These are phyloP conservation scores for Bigelowiella natans DNA, from an alignment of 78 protist species.

Conservation along the genomic window DNA sequence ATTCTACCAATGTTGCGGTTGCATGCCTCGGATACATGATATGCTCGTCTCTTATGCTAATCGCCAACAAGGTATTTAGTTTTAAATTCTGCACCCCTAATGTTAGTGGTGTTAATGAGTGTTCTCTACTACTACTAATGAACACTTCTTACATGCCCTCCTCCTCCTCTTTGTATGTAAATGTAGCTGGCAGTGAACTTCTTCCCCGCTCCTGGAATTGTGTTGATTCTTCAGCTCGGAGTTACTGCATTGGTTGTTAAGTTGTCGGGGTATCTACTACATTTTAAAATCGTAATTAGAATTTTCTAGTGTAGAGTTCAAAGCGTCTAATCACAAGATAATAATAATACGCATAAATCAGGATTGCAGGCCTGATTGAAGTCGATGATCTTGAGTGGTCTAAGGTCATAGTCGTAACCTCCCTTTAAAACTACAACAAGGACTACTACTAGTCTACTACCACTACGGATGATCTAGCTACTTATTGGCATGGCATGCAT, in stretches of 20 bases:
- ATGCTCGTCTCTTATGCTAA: conserved; percentile 10
- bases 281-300: neutral
- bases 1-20: too few relatives aligned
- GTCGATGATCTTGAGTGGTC: conserved; percentile 8
- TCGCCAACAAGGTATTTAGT: neutral
- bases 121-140: too few relatives aligned
- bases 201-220: neutral
- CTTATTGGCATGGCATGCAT: too few relatives aligned
- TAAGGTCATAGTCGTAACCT: too few relatives aligned
- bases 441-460: too few relatives aligned
- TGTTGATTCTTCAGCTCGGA: neutral
- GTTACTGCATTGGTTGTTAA: neutral
- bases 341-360: too few relatives aligned
- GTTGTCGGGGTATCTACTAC: neutral
- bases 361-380: neutral
- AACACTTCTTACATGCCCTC: neutral
- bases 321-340: too few relatives aligned
- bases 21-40: neutral
- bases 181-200: neutral
- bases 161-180: neutral
- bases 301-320: neutral
- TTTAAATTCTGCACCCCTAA: too few relatives aligned
- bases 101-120: too few relatives aligned
- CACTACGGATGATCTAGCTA: too few relatives aligned
- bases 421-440: too few relatives aligned